phyloP scores from a whole-genome alignment of 2,329 filamentous ascomycete genomes.

The Gaeumannomyces sp. region DNA sequence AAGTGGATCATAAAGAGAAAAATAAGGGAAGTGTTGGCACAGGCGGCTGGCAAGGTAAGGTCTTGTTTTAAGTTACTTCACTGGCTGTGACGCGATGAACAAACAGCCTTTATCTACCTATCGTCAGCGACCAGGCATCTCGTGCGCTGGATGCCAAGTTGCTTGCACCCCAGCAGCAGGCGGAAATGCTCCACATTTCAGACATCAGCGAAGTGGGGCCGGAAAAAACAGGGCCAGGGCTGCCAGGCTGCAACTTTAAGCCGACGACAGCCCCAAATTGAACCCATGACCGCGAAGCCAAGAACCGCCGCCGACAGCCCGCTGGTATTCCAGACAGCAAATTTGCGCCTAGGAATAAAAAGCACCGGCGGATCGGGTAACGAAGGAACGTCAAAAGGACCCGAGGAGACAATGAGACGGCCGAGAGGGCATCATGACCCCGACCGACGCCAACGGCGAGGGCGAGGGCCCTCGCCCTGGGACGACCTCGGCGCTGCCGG shows the following conservation, averaged over 20 bases:
- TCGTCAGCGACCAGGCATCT: no score
- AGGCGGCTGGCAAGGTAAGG: no score
- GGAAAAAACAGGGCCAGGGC: not conserved
- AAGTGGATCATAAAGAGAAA: not conserved
- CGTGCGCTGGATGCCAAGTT: no score
- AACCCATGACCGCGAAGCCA: not conserved
- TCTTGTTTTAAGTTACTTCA: not conserved
- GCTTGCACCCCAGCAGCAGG: no score
- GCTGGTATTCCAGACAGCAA: not conserved
- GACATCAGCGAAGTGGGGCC: not conserved
- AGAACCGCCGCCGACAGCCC: no score
- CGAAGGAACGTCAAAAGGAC: not conserved
- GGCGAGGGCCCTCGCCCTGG: not conserved
- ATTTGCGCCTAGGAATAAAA: not conserved
- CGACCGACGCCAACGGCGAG: slow-evolving; percentile 5
- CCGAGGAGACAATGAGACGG: slow-evolving; percentile 2
- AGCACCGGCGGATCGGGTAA: not conserved
- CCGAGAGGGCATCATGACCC: slow-evolving; percentile 1
- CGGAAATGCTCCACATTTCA: not conserved
- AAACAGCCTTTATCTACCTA: not conserved
- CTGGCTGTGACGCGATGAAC: not conserved
- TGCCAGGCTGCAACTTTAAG: not conserved
- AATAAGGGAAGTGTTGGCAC: not conserved
- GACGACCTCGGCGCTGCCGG: not conserved
- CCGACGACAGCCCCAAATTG: not conserved